Evolutionary conservation across 2,329 filamentous ascomycete species (phyloP).

Genomic region (Penicillium hesseltinei): DNA sequence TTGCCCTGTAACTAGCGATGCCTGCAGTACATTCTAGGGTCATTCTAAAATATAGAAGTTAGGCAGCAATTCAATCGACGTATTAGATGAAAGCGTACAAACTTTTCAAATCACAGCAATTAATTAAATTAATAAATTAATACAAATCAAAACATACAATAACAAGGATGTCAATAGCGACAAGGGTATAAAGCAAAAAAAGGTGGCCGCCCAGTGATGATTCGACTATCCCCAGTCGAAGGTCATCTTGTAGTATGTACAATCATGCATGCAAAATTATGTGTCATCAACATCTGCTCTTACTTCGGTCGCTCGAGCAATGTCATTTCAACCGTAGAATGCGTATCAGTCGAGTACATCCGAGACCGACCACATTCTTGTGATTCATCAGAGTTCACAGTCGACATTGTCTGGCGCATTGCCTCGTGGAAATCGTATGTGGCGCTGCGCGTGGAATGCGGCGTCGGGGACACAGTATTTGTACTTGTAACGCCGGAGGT

Average conservation of each 20-base stretch:
- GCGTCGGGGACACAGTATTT: neutral
- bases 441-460: neutral
- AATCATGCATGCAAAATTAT: neutral
- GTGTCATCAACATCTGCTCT: neutral
- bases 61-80: neutral
- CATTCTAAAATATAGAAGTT: neutral
- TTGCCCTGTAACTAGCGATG: neutral
- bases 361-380: neutral
- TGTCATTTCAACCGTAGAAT: slow-evolving; percentile 12
- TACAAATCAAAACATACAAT: neutral
- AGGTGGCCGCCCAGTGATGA: slow-evolving; percentile 1
- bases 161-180: neutral
- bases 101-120: neutral
- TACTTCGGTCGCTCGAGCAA: slow-evolving; percentile 5
- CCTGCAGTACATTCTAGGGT: too few relatives aligned
- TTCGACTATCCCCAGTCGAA: neutral
- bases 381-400: slow-evolving; percentile 2
- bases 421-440: slow-evolving; percentile 20
- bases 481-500: neutral
- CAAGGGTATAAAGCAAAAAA: slow-evolving; percentile 8
- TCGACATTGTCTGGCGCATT: slow-evolving; percentile 12
- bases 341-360: slow-evolving; percentile 6
- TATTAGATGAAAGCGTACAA: neutral
- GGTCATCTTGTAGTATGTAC: neutral
- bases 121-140: neutral